Base-by-base conservation (phyloP, 202 grass and related monocot genomes). In the Thinopyrum obtusiflorum region DNA sequence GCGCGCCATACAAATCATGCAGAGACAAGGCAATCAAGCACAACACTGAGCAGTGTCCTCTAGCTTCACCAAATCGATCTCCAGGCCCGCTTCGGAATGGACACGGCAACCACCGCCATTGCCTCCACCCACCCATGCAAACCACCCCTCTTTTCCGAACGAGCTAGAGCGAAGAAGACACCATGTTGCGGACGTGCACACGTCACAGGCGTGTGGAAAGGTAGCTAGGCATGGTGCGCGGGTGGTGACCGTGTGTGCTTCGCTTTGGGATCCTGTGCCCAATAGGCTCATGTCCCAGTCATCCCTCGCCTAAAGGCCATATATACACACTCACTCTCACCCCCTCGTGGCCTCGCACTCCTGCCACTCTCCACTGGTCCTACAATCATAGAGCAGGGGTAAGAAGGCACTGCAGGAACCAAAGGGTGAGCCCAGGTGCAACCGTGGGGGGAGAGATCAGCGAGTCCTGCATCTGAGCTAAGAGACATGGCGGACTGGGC, bases 401-500 rank as follows among this genome's bases (percentile, higher is more conserved):
- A n/a, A n/a, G n/a, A n/a, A n/a, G n/a, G n/a, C n/a, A n/a, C n/a
- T 1, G 47, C 6, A 7, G 15, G 47, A 53, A 37, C 51, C 36
- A 82, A 24, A 46, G 18, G 47, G 51, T n/a, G 51, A 55, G 51
- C 51, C 51, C 51, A n/a, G 17, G 18, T 57, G 53, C 53, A 1
- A 0, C 53, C 53, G 53, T 21, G 51, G 18, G 53, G 6, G 53
- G 49, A 53, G 49, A 57, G 53, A 57, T n/a, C 53, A n/a, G 53
- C 53, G 20, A 57, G 18, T 9, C 53, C 53, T 57, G 39, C 8
- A 1, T 29, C 28, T 9, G 2, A 57, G 20, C 53, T 26, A 1
- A 40, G 7, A 66, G 55, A 0, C 20, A 97, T 97, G 94, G 65
- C 87, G 44, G 95, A 98, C 60, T 98, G 95, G 95, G 95, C 32